phyloP scores from a whole-genome alignment of 2,329 filamentous ascomycete species.

The Diaporthe ampelina region DNA sequence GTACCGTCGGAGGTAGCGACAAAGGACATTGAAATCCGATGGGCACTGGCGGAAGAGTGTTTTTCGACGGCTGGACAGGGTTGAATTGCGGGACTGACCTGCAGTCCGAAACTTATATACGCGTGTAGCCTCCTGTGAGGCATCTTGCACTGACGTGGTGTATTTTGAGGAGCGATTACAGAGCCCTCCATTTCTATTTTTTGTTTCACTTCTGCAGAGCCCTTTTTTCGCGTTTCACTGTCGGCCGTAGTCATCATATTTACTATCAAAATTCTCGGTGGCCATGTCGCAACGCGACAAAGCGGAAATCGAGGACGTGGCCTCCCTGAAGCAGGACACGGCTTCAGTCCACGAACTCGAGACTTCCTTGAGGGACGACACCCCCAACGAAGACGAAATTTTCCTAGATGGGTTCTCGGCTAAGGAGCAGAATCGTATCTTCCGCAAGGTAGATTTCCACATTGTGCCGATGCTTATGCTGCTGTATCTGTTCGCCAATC shows the following conservation, averaged over 20 bases:
- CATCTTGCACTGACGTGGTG: neutral
- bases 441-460: conserved; percentile 7
- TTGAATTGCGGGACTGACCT: neutral
- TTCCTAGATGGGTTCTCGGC: neutral
- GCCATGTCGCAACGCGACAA: neutral
- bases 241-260: neutral
- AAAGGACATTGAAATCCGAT: conserved; percentile 10
- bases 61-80: neutral
- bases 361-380: neutral
- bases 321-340: neutral
- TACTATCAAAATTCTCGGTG: neutral
- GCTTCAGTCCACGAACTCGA: neutral
- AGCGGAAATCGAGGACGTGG: neutral
- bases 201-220: neutral
- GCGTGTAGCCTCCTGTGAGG: neutral
- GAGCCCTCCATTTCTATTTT: neutral
- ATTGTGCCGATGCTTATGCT: conserved; percentile 12
- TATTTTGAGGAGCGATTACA: neutral
- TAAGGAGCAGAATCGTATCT: conserved; percentile 8
- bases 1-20: neutral
- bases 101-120: neutral
- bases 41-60: neutral
- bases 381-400: neutral
- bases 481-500: conserved; percentile 15
- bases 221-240: neutral